These are phyloP conservation scores for Pyricularia sp. DNA, from an alignment of 2,329 filamentous ascomycete genomes.

Conservation along the genomic window DNA sequence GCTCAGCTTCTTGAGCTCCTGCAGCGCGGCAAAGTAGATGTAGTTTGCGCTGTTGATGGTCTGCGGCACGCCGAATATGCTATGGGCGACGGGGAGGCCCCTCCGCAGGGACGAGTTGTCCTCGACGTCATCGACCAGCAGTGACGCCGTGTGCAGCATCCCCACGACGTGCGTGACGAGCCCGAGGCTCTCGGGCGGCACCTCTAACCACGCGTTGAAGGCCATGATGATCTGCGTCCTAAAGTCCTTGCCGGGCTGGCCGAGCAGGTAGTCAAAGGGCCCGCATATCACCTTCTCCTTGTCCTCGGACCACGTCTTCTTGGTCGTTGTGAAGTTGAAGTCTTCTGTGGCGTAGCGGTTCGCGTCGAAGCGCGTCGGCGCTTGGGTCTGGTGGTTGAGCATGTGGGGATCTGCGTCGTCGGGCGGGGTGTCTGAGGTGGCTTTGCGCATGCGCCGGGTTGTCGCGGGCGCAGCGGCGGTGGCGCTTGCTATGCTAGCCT, in stretches of 20 bases:
- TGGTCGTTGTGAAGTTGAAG: constrained; percentile 38
- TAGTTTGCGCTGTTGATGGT: constrained; percentile 91
- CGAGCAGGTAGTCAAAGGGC: constrained; percentile 72
- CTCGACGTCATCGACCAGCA: constrained; percentile 83
- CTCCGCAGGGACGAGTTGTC: constrained; percentile 65
- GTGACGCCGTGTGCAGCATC: constrained; percentile 77
- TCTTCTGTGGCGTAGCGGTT: constrained; percentile 45
- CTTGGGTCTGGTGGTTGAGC: constrained; percentile 22
- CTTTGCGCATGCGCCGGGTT: constrained; percentile 2
- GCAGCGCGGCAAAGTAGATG: constrained; percentile 72
- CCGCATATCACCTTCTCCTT: constrained; percentile 72
- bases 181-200: constrained; percentile 58
- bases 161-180: constrained; percentile 72
- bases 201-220: constrained; percentile 73
- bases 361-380: constrained; percentile 35
- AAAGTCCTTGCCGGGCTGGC: constrained; percentile 78
- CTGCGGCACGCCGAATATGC: constrained; percentile 76
- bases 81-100: constrained; percentile 73
- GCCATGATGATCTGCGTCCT: constrained; percentile 69
- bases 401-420: neutral
- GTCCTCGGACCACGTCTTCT: constrained; percentile 55
- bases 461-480: constrained; percentile 8
- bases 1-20: constrained; percentile 62
- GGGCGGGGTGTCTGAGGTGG: neutral
- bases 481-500: constrained; percentile 7